Base-by-base conservation (phyloP, 2,329 filamentous ascomycete genomes). In the Blastomyces silverae region DNA sequence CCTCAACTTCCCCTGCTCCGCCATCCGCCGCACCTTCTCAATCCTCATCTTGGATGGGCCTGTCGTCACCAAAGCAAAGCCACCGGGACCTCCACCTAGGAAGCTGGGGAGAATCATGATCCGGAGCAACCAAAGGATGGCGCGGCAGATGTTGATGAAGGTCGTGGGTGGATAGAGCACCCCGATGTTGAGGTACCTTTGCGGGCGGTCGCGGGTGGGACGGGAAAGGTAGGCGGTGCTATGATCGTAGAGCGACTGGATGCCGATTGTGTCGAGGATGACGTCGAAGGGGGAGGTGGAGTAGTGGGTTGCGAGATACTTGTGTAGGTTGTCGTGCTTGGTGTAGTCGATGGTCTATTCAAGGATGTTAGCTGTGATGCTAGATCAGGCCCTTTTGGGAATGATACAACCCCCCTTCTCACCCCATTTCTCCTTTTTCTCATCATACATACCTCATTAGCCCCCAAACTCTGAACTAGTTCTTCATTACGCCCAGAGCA, bases 311-410 rank as follows among this genome's bases (percentile, higher is more conserved):
- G 39, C 57, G 20, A 44, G 57, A 22, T 60, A 28, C 13, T 22
- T 6, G 4, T 42, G 57, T 8, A 60, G 10, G 3, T 5, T 22
- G 22, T 42, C 34, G 57, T 56, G 53, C 28, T 34, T 46, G 37
- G 57, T 60, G 39, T 60, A 60, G 57, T 60, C 37, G 57, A 60
- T 60, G 37, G 13, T 39, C 34, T 60, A 31, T 25, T 59, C n/a
- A 17, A 5, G 15, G 11, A 52, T 11, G 6, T 53, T 53, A 53
- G 22, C 28, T 28, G 50, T 15, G 28, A 8, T 28, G 28, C 1
- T 31, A 4, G 3, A 28, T 28, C 48, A 7, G 42, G 15, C 17
- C 6, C n/a, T n/a, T n/a, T 1, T 44, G 15, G 42, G 17, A 20
- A 15, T 6, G 15, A 15, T 44, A 44, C 42, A 44, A 22, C 28